Evolutionary conservation across 129 eudicot species (phyloP).

Genomic region (Logfia minima): DNA sequence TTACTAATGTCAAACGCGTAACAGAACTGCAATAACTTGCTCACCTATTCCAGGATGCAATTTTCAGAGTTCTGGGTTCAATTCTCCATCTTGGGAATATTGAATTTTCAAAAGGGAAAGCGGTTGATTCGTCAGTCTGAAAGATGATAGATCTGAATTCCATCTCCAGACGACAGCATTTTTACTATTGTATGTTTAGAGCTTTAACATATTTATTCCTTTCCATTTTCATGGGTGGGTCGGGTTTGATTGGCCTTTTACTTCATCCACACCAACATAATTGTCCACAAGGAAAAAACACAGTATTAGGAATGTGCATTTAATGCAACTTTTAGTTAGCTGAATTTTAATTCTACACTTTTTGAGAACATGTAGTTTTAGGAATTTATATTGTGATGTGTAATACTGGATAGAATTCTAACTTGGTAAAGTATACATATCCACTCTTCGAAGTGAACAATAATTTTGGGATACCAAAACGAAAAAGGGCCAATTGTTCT

Average conservation of each 20-base stretch:
- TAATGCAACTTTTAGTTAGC: background rate
- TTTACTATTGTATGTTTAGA: slow-evolving; percentile 63
- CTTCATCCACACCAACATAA: background rate
- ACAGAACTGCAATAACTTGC: slow-evolving; percentile 34
- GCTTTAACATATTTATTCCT: slow-evolving; percentile 8
- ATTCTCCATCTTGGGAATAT: slow-evolving; percentile 97
- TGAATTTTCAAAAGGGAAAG: slow-evolving; percentile 82
- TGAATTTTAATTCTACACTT: background rate
- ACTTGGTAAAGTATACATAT: background rate
- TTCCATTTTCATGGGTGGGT: slow-evolving; percentile 5
- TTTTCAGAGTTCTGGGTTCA: slow-evolving; percentile 93
- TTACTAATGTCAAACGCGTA: slow-evolving; percentile 1
- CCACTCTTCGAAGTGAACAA: background rate
- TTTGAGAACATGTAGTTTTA: background rate
- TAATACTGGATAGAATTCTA: background rate
- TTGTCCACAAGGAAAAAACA: background rate
- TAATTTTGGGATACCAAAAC: background rate
- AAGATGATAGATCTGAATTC: slow-evolving; percentile 83
- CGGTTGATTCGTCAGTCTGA: slow-evolving; percentile 85
- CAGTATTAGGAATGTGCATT: background rate
- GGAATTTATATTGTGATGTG: background rate
- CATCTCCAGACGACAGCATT: slow-evolving; percentile 81
- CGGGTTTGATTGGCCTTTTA: background rate
- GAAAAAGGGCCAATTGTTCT: background rate
- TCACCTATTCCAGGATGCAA: slow-evolving; percentile 73